Evolutionary conservation across 2,329 filamentous ascomycete genomes (phyloP).

Genomic region (Diplodia sapinea): DNA sequence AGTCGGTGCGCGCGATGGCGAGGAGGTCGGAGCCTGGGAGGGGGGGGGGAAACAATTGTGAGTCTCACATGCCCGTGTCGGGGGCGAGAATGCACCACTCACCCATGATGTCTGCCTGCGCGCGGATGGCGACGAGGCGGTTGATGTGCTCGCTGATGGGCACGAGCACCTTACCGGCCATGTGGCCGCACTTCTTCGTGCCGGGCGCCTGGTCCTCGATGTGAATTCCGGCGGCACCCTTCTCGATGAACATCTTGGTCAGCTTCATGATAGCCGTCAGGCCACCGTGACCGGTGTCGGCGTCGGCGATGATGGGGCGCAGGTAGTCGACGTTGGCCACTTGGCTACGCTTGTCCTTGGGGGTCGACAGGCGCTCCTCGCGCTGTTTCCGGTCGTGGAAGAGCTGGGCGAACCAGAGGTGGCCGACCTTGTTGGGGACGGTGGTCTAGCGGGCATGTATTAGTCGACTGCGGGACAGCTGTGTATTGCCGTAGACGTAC

Average conservation of each 20-base stretch:
- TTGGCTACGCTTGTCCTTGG: conserved; percentile 73
- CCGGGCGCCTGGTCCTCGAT: conserved; percentile 98
- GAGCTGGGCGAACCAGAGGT: conserved; percentile 97
- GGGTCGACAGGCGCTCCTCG: conserved; percentile 83
- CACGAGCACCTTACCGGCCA: conserved; percentile 97
- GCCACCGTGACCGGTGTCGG: conserved; percentile 95
- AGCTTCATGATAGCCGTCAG: conserved; percentile 99
- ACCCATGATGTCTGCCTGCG: conserved; percentile 99
- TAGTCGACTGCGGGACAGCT: neutral
- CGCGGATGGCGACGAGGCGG: conserved; percentile 92
- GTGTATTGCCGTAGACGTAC: conserved; percentile 36
- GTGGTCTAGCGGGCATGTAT: conserved; percentile 70
- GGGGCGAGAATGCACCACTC: conserved; percentile 32
- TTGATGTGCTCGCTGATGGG: conserved; percentile 98
- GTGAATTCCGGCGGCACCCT: conserved; percentile 95
- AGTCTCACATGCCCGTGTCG: neutral
- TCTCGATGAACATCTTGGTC: conserved; percentile 96
- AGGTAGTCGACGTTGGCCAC: conserved; percentile 89
- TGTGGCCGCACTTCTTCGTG: conserved; percentile 99
- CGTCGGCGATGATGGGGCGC: conserved; percentile 93
- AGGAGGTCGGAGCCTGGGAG: conserved; percentile 70
- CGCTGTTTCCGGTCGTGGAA: conserved; percentile 99
- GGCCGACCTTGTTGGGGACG: conserved; percentile 96
- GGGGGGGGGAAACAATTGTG: conserved; percentile 52
- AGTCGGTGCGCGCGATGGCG: conserved; percentile 92